These are phyloP conservation scores for Canariomyces notabilis DNA, from an alignment of 2,329 filamentous ascomycete genomes.

Conservation along the genomic window DNA sequence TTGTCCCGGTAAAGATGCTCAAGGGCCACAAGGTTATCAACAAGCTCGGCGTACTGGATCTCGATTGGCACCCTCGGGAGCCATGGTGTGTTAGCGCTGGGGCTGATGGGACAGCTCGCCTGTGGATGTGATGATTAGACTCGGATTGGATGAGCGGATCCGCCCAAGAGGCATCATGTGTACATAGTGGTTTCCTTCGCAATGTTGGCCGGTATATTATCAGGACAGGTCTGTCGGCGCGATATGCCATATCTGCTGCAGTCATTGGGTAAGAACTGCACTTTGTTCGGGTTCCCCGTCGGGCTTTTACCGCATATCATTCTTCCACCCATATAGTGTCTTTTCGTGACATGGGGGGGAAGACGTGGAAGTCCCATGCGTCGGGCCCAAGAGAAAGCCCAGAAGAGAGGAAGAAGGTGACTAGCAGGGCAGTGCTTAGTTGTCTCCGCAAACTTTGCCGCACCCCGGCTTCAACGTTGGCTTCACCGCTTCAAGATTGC, in stretches of 20 bases:
- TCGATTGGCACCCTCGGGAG: conserved; percentile 93
- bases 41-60: conserved; percentile 83
- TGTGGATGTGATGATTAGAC: conserved; percentile 45
- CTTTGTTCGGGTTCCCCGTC: neutral
- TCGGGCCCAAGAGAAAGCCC: neutral
- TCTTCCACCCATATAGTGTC: neutral
- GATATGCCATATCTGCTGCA: conserved; percentile 5
- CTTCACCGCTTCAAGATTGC: neutral
- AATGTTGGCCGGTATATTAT: neutral
- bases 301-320: neutral
- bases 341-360: neutral
- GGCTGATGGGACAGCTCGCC: conserved; percentile 83
- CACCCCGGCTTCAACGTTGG: neutral
- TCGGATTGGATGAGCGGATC: conserved; percentile 1
- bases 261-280: conserved; percentile 1
- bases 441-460: neutral
- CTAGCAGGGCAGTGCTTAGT: neutral
- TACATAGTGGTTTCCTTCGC: conserved; percentile 6
- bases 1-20: conserved; percentile 92
- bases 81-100: conserved; percentile 94
- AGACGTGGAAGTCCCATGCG: neutral
- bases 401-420: neutral
- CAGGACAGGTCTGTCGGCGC: neutral
- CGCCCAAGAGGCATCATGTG: conserved; percentile 4
- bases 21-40: conserved; percentile 82